Base-by-base conservation (phyloP, 495 filamentous ascomycete genomes). In the Xylaria flabelliformis region DNA sequence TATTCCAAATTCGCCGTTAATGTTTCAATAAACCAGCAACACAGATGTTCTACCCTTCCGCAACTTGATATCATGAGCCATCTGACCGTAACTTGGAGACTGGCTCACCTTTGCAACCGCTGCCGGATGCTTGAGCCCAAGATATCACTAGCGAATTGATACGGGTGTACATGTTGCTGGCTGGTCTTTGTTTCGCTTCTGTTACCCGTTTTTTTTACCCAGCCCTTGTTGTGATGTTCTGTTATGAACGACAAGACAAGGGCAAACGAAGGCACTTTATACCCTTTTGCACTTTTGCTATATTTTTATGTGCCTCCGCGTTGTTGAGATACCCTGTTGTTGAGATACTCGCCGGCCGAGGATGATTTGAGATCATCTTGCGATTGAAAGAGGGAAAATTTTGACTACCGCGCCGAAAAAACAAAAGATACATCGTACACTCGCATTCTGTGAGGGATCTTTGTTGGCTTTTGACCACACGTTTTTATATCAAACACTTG, bases 241-340 rank as follows among this genome's bases (percentile, higher is more conserved):
- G 62, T 62, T 32, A 74, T 72, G 73, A 75, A 74, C 68, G 15
- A 72, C 69, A 67, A 69, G 73, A 75, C 68, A 68, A 67, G 62
- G 71, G 67, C 72, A 39, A 56, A 66, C 75, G 77, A 72, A 79
- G 77, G 75, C 76, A 75, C 69, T 48, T 51, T 55, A 76, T 78
- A 67, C 67, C 53, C 64, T 59, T 77, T 76, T 74, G 64, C 74
- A 64, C 72, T 71, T 69, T 73, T 71, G 46, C 65, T 64, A 61
- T 67, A 66, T 58, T 72, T 77, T 75, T 65, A n/a, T 36, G 72
- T 63, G 76, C 76, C 77, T 76, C 69, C 70, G 77, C 71, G 58
- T 67, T 78, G 71, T 78, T 78, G 69, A 79, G 77, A 79, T 79
- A 79, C 77, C 77, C 77, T 73, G 65, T 79, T 79, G 74, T 79